Conservation (phyloP, 2,329 filamentous ascomycete species). For the Talaromyces sp. region DNA sequence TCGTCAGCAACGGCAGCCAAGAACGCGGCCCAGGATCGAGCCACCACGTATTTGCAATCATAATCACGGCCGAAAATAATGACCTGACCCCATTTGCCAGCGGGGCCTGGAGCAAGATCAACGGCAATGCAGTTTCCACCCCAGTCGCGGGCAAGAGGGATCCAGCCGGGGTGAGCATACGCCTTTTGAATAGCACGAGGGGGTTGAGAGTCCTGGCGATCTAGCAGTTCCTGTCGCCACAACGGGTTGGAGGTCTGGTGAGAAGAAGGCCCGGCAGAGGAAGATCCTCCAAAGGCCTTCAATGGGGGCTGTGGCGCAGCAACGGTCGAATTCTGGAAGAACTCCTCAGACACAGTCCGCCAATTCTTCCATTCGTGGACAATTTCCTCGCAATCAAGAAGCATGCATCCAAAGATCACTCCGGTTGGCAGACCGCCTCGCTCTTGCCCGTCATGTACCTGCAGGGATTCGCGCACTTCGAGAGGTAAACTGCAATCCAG, state of each 20-base stretch:
- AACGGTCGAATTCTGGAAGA: slow-evolving; percentile 57
- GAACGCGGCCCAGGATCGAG: slow-evolving; percentile 85
- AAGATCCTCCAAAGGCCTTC: slow-evolving; percentile 64
- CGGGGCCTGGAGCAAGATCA: slow-evolving; percentile 84
- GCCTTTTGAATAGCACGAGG: slow-evolving; percentile 81
- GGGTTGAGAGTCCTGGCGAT: slow-evolving; percentile 83
- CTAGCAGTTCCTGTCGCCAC: slow-evolving; percentile 81
- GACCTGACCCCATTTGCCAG: slow-evolving; percentile 90
- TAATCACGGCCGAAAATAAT: slow-evolving; percentile 97
- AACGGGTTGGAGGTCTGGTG: slow-evolving; percentile 54
- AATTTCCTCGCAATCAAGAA: slow-evolving; percentile 96
- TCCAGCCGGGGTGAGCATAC: slow-evolving; percentile 92
- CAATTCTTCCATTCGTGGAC: slow-evolving; percentile 97
- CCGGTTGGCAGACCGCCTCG: slow-evolving; percentile 85
- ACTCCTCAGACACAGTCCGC: slow-evolving; percentile 88
- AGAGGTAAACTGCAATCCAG: slow-evolving; percentile 89
- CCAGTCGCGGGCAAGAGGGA: slow-evolving; percentile 94
- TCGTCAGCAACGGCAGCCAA: slow-evolving; percentile 86
- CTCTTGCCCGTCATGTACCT: slow-evolving; percentile 94
- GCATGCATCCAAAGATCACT: slow-evolving; percentile 88
- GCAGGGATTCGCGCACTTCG: slow-evolving; percentile 87
- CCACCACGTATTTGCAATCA: slow-evolving; percentile 95
- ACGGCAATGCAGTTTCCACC: slow-evolving; percentile 96
- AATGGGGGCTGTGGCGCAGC: slow-evolving; percentile 58
- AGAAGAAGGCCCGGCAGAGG: slow-evolving; percentile 54